These are phyloP conservation scores for Dovyalis caffra DNA, from an alignment of 345 rosid species.

Conservation along the genomic window DNA sequence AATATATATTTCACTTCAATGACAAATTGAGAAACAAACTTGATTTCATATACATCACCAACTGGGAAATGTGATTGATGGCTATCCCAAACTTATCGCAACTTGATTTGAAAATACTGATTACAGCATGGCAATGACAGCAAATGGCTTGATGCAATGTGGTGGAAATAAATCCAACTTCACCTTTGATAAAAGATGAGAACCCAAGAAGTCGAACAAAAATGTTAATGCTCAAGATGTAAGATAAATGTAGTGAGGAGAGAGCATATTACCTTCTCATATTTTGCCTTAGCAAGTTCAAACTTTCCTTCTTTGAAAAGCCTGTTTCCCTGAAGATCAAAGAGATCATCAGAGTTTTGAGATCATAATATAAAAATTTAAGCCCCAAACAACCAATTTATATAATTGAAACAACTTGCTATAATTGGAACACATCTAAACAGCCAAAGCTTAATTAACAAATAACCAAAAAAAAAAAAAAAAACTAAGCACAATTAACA, in stretches of 20 bases:
- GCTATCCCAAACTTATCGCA: too few species aligned
- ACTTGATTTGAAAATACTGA: too few species aligned
- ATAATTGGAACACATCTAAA: background rate
- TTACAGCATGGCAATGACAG: background rate
- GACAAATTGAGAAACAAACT: background rate
- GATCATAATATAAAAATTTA: background rate
- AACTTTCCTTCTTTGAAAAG: slow-evolving; percentile 94
- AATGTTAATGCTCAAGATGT: background rate
- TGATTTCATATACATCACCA: background rate
- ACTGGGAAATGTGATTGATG: background rate
- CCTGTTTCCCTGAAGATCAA: slow-evolving; percentile 70
- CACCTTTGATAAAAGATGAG: too few species aligned
- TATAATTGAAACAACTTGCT: background rate
- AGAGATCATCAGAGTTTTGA: background rate
- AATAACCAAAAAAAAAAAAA: too few species aligned
- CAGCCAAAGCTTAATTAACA: too few species aligned
- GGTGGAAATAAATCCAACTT: too few species aligned
- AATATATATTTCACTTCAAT: background rate
- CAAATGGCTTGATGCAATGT: background rate
- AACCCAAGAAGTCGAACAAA: background rate
- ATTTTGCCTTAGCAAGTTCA: slow-evolving; percentile 92
- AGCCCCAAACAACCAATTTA: slow-evolving; percentile 1
- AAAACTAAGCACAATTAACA: too few species aligned
- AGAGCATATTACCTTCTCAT: slow-evolving; percentile 70
- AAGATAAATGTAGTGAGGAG: background rate